Conservation (phyloP, 495 filamentous ascomycete genomes). For the Paragyromitra xinjiangensis region DNA sequence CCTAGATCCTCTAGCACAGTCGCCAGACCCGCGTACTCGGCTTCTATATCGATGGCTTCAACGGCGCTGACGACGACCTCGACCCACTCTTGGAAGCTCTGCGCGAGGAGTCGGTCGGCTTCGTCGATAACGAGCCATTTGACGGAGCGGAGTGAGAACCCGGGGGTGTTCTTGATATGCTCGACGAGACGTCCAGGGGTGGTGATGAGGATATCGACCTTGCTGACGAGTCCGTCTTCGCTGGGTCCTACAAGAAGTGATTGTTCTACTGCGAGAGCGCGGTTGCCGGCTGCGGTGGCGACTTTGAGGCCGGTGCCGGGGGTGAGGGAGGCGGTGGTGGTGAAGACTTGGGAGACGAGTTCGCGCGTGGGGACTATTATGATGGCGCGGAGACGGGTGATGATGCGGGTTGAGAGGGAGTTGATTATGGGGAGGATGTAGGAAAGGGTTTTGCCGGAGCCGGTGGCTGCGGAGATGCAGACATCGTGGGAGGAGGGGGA, state of each 20-base stretch:
- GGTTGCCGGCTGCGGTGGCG: slow-evolving; percentile 81
- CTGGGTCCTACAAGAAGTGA: slow-evolving; percentile 68
- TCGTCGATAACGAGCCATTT: slow-evolving; percentile 93
- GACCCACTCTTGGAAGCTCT: slow-evolving; percentile 93
- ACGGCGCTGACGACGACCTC: slow-evolving; percentile 73
- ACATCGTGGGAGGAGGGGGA: slow-evolving; percentile 73
- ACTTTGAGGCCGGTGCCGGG: slow-evolving; percentile 71
- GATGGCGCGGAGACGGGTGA: slow-evolving; percentile 74
- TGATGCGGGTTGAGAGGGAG: slow-evolving; percentile 67
- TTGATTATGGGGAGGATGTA: slow-evolving; percentile 88
- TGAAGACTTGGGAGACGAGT: slow-evolving; percentile 82
- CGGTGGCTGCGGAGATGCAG: slow-evolving; percentile 87
- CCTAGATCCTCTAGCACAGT: slow-evolving; percentile 53
- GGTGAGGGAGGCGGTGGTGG: slow-evolving; percentile 61
- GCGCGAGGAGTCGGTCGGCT: slow-evolving; percentile 87
- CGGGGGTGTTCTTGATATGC: slow-evolving; percentile 81
- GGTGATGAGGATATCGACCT: slow-evolving; percentile 87
- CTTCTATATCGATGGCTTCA: slow-evolving; percentile 34
- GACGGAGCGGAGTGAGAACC: slow-evolving; percentile 77
- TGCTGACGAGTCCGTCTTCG: slow-evolving; percentile 66
- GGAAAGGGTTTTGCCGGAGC: slow-evolving; percentile 91
- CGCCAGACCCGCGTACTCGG: slow-evolving; percentile 17
- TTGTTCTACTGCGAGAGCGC: slow-evolving; percentile 79
- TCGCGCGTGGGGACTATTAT: slow-evolving; percentile 91
- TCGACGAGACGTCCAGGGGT: slow-evolving; percentile 94